Conservation (phyloP, 2,329 filamentous ascomycete species). For the Tolypocladium paradoxum region DNA sequence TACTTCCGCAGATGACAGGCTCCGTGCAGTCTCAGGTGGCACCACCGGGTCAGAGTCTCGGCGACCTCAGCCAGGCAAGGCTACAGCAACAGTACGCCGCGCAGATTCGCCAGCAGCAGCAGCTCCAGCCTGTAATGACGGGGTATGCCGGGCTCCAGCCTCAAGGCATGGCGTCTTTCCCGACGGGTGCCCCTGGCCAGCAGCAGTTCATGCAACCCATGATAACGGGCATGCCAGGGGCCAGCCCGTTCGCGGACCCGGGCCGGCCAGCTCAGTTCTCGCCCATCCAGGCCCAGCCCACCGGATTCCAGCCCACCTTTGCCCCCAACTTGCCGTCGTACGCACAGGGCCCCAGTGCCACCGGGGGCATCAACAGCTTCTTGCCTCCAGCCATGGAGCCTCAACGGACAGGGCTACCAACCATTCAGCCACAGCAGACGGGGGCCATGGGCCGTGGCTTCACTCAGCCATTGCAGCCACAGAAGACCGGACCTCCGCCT, state of each 20-base stretch:
- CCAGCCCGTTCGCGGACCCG: constrained; percentile 29
- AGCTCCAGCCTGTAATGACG: constrained; percentile 28
- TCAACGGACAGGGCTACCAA: constrained; percentile 42
- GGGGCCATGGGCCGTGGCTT: constrained; percentile 41
- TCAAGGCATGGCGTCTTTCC: constrained; percentile 27
- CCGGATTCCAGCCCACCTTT: constrained; percentile 43
- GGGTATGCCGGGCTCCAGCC: constrained; percentile 22
- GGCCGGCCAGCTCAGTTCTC: constrained; percentile 29
- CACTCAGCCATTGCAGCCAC: constrained; percentile 34
- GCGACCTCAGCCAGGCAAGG: constrained; percentile 58
- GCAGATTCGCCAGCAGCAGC: constrained; percentile 33
- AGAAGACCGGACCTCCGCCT: constrained; percentile 59
- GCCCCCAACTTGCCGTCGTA: constrained; percentile 28
- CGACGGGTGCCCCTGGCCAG: constrained; percentile 16
- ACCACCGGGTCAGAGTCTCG: constrained; percentile 64
- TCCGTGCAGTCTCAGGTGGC: constrained; percentile 51
- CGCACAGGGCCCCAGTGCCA: constrained; percentile 27
- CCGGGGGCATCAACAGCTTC: constrained; percentile 42
- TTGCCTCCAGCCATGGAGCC: constrained; percentile 51
- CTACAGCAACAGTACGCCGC: constrained; percentile 50
- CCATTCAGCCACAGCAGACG: constrained; percentile 37
- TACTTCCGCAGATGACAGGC: constrained; percentile 81
- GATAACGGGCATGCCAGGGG: constrained; percentile 33
- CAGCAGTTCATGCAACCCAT: constrained; percentile 35
- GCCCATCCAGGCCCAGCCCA: constrained; percentile 50